Conservation (phyloP, 257 asterid genomes). For the Solanum sejunctum region DNA sequence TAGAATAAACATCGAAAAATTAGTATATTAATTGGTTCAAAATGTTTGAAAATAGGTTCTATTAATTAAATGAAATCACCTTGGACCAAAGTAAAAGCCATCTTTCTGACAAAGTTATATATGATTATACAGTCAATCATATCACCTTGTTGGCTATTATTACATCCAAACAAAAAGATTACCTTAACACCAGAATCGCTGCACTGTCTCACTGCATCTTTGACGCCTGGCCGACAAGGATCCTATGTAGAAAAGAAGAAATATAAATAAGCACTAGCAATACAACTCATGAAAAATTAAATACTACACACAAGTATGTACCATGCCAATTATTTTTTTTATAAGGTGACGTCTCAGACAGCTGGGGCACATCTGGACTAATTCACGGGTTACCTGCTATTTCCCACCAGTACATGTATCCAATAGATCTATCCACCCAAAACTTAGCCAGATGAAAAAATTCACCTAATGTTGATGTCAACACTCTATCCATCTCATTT, state of each 20-base stretch:
- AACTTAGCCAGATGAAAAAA: background rate
- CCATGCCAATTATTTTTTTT: background rate
- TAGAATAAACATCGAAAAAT: background rate
- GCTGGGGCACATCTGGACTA: background rate
- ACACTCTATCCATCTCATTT: background rate
- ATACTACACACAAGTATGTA: background rate
- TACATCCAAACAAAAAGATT: constrained; percentile 5
- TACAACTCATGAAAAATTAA: background rate
- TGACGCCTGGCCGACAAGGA: constrained; percentile 99
- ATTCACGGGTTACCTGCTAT: background rate
- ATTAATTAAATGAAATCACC: background rate
- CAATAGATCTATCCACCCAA: background rate
- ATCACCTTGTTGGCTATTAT: background rate
- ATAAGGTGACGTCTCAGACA: background rate
- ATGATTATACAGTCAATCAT: background rate
- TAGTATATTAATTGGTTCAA: background rate
- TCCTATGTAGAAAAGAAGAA: constrained; percentile 35
- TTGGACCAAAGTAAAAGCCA: background rate
- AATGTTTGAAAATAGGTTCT: background rate
- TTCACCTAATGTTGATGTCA: background rate
- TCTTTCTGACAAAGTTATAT: background rate
- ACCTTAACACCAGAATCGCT: constrained; percentile 90
- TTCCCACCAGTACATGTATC: background rate
- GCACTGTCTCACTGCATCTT: constrained; percentile 80
- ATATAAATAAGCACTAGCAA: background rate